phyloP scores from a whole-genome alignment of 225 moss, liverwort and hornwort genomes.

The Climacium dendroides region DNA sequence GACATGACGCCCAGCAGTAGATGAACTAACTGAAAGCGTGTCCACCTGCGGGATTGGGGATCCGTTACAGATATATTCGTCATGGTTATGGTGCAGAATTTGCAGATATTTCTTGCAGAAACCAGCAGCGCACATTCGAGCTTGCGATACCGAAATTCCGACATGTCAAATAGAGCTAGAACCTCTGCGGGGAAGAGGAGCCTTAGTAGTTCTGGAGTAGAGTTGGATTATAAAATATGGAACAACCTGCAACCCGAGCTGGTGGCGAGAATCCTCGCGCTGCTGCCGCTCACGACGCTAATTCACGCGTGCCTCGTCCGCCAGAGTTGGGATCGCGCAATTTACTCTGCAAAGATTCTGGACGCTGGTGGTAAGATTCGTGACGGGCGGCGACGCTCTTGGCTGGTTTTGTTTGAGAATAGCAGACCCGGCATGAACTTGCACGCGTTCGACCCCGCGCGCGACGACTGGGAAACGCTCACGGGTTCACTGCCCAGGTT shows the following conservation, averaged over 20 bases:
- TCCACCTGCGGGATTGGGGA: neutral
- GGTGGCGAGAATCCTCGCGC: constrained; percentile 15
- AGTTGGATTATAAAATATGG: constrained; percentile 20
- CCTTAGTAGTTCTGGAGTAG: neutral
- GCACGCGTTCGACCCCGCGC: constrained; percentile 27
- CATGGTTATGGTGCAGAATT: constrained; percentile 6
- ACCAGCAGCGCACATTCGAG: neutral
- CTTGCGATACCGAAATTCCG: neutral
- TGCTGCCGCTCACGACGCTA: constrained; percentile 21
- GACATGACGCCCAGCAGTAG: neutral
- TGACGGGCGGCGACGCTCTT: neutral
- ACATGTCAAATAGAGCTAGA: neutral
- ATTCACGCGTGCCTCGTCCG: constrained; percentile 11
- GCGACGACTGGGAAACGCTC: constrained; percentile 15
- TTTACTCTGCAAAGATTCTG: constrained; percentile 6
- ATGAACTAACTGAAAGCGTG: neutral
- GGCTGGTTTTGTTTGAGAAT: constrained; percentile 27
- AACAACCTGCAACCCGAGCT: constrained; percentile 20
- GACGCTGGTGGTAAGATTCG: neutral
- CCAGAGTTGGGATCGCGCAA: constrained; percentile 18
- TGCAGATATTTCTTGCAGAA: neutral
- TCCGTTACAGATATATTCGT: neutral
- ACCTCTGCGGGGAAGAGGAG: neutral
- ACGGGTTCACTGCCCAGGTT: constrained; percentile 5
- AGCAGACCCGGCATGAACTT: constrained; percentile 3